Percentiles rank a stretch among this genome's conserved stretches.
phyloP scores from a whole-genome alignment of 23 red algal genomes.

The Gracilariopsis chorda region DNA sequence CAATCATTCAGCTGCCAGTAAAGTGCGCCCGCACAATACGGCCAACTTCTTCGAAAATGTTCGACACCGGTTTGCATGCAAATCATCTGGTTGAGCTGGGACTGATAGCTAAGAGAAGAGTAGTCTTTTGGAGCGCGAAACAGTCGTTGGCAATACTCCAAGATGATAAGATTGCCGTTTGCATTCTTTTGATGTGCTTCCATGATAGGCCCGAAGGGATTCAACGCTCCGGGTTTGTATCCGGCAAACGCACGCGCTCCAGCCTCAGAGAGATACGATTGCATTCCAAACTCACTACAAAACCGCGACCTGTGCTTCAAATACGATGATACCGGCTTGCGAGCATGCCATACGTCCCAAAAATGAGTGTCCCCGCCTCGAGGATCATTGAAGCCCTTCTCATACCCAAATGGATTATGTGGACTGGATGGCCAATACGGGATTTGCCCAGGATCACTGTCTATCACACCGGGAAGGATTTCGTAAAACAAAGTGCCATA shows the following conservation, averaged over 20 bases:
- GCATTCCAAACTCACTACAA: slow-evolving; percentile 56
- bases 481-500: slow-evolving; percentile 30
- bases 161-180: slow-evolving; percentile 32
- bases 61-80: slow-evolving; percentile 31
- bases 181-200: slow-evolving; percentile 38
- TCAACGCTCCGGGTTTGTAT: slow-evolving; percentile 3
- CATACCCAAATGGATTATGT: slow-evolving; percentile 29
- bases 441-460: background rate
- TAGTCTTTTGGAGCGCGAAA: background rate
- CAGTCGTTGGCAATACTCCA: slow-evolving; percentile 35
- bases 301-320: background rate
- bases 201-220: slow-evolving; percentile 4
- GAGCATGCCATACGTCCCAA: slow-evolving; percentile 49
- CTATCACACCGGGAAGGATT: background rate
- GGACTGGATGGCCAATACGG: slow-evolving; percentile 45
- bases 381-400: slow-evolving; percentile 36
- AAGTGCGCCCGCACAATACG: slow-evolving; percentile 28
- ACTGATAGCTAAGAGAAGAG: slow-evolving; percentile 21
- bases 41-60: slow-evolving; percentile 41
- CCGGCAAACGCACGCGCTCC: background rate
- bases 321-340: slow-evolving; percentile 18
- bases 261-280: slow-evolving; percentile 7
- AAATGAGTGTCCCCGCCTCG: slow-evolving; percentile 37
- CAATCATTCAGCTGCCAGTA: slow-evolving; percentile 65
- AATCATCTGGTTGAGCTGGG: slow-evolving; percentile 33